Evolutionary conservation across 805 yeast species (phyloP).

Genomic region (Yarrowia sp.): DNA sequence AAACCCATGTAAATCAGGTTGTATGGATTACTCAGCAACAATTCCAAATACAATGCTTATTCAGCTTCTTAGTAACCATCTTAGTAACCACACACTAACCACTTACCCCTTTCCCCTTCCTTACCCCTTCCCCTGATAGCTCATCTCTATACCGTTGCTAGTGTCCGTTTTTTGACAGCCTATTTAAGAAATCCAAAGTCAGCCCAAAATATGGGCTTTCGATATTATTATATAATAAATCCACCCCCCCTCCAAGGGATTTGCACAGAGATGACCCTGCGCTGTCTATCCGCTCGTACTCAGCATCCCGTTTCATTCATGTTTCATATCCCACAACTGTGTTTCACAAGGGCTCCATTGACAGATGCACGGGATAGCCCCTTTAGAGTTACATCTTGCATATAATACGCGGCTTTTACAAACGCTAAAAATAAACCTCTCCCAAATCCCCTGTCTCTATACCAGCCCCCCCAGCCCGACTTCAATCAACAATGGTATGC

Average conservation of each 20-base stretch:
- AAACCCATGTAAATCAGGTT: too few relatives aligned
- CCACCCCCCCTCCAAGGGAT: neutral
- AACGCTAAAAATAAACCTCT: neutral
- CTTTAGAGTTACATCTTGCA: neutral
- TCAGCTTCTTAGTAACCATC: too few relatives aligned
- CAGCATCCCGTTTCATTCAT: neutral
- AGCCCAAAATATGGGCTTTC: neutral
- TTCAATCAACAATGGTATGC: neutral
- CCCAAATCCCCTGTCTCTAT: neutral
- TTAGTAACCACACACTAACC: too few relatives aligned
- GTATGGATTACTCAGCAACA: too few relatives aligned
- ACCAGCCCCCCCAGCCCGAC: constrained; percentile 14
- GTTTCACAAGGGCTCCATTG: neutral
- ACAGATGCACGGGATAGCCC: neutral
- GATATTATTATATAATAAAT: neutral
- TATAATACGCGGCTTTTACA: neutral
- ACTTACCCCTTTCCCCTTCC: too few relatives aligned
- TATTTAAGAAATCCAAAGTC: too few relatives aligned
- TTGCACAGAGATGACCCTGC: neutral
- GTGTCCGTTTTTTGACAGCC: too few relatives aligned
- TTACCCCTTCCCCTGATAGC: too few relatives aligned
- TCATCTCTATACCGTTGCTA: too few relatives aligned
- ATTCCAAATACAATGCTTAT: too few relatives aligned
- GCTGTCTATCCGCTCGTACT: neutral
- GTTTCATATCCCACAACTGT: neutral